Evolutionary conservation across 1,284 basidiomycete species (phyloP), one percentile per base, ranked within the genome.

Genomic region (Ganoderma multipileum): DNA sequence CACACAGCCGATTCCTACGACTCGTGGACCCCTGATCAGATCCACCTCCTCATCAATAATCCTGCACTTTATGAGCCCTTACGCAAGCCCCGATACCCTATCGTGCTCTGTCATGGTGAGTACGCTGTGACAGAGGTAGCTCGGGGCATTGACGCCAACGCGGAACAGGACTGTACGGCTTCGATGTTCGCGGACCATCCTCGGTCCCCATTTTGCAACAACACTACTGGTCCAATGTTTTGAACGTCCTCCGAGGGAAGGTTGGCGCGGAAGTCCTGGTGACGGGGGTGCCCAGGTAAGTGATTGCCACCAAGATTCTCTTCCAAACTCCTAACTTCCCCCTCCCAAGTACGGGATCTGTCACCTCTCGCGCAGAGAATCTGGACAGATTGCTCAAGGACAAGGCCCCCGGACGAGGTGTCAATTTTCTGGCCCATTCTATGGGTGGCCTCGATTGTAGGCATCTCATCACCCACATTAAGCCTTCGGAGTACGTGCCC

Each of bases 371-470:
- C 16, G 94, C 97, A 0, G 86, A 91, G 68, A 87, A 87, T 60
- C 85, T 99, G 72, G 88, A 99, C 80, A 83, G 86, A 28, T 91
- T 93, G 72, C 86, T 99, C 12, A 84, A 89, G 69, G 79, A 85
- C 36, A 91, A 87, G 63, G 90, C 91, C 1, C 84, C 83, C 59
- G 95, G 89, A 60, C 88, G 87, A 76, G 93, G 89, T 64, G 80
- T 99, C 76, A 99, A 99, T 80, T 92, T 99, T 76, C 85, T 99
- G 58, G 98, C 95, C 0, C 98, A 99, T 79, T 96, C 95, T 23
- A 99, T 99, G 98, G 95, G 95, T 28, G 96, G 96, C 0, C 86
- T 98, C n/a, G 96, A 98, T 77, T 95, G 94, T 76, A 88, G 97
- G 62, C 91, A 98, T 78, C 84, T 99, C 20, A 96, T 99, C 67